These are phyloP conservation scores for Coniella vitis DNA, from an alignment of 2,329 filamentous ascomycete genomes.

Conservation along the genomic window DNA sequence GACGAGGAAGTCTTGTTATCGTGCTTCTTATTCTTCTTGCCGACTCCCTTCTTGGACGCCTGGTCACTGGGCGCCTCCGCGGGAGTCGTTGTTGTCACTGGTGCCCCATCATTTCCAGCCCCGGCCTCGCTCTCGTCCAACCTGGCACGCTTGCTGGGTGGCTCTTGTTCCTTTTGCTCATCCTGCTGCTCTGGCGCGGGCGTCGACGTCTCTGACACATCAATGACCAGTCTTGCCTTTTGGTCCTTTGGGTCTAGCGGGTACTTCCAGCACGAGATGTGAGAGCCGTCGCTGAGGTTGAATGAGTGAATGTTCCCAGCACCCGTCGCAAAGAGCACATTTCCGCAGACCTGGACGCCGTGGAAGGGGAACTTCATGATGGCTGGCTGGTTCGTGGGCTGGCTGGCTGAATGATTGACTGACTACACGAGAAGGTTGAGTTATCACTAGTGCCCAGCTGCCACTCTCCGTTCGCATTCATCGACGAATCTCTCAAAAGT, in stretches of 20 bases:
- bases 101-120: conserved; percentile 11
- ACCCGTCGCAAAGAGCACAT: conserved; percentile 64
- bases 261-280: conserved; percentile 57
- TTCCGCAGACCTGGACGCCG: conserved; percentile 46
- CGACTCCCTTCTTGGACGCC: conserved; percentile 20
- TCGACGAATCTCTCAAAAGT: not conserved
- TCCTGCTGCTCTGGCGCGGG: not conserved
- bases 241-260: conserved; percentile 29
- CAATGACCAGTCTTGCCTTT: conserved; percentile 2
- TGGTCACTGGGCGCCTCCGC: conserved; percentile 20
- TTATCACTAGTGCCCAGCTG: not conserved
- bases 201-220: conserved; percentile 9
- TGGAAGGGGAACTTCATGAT: conserved; percentile 56
- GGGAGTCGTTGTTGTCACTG: conserved; percentile 1
- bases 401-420: not conserved
- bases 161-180: conserved; percentile 10
- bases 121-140: conserved; percentile 17
- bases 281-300: conserved; percentile 47
- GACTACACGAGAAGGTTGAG: not conserved
- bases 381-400: too few relatives aligned
- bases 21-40: conserved; percentile 23
- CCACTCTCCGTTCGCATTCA: not conserved
- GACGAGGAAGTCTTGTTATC: conserved; percentile 3
- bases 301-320: conserved; percentile 67
- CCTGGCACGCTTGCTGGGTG: conserved; percentile 24